These are phyloP conservation scores for Aspergillus clavatus DNA, from an alignment of 2,329 filamentous ascomycete genomes.

Conservation along the genomic window DNA sequence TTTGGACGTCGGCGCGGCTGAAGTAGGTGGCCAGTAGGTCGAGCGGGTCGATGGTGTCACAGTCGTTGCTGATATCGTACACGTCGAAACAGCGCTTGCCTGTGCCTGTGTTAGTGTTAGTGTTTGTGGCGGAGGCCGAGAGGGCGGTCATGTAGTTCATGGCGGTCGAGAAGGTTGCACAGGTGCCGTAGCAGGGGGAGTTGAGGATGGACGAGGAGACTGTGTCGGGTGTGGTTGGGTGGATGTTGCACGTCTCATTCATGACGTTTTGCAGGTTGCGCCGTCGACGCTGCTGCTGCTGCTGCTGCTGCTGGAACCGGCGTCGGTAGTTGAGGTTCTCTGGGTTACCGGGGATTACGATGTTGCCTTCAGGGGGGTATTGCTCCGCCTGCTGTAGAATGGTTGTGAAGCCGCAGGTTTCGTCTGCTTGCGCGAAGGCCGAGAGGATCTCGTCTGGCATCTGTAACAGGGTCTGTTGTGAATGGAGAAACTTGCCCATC, in stretches of 20 bases:
- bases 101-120: too few relatives aligned
- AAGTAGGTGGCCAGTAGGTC: constrained; percentile 27
- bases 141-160: constrained; percentile 25
- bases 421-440: constrained; percentile 28
- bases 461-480: constrained; percentile 20
- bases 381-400: constrained; percentile 23
- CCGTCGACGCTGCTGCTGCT: constrained; percentile 5
- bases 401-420: constrained; percentile 29
- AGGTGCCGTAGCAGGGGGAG: constrained; percentile 32
- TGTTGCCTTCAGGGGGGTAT: constrained; percentile 28
- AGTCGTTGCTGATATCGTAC: constrained; percentile 33
- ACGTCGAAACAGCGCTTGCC: constrained; percentile 27
- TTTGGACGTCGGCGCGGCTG: constrained; percentile 31
- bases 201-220: constrained; percentile 30
- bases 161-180: constrained; percentile 34
- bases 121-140: too few relatives aligned
- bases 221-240: constrained; percentile 21
- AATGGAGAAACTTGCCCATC: constrained; percentile 25
- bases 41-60: constrained; percentile 22
- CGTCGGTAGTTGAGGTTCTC: constrained; percentile 28
- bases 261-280: constrained; percentile 12
- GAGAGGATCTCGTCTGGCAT: constrained; percentile 26
- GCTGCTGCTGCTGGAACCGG: constrained; percentile 1
- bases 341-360: constrained; percentile 30
- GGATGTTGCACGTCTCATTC: constrained; percentile 19